Percentiles rank a stretch among this genome's conserved stretches.
phyloP scores from a whole-genome alignment of 1,284 basidiomycete genomes.

The Tausonia pullulans region DNA sequence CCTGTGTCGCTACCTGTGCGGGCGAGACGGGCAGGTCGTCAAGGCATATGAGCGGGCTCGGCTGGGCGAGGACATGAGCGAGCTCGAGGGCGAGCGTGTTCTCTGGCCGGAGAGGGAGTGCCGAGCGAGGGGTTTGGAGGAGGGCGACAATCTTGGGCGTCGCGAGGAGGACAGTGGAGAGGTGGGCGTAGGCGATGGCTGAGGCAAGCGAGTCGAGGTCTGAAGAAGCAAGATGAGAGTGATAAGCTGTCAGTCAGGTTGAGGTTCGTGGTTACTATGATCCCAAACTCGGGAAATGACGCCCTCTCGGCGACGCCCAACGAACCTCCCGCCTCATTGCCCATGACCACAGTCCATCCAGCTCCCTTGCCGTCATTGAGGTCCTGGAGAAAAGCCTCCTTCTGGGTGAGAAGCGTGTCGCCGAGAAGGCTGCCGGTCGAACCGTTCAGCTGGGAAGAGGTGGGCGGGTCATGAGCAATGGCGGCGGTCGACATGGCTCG shows the following conservation, averaged over 20 bases:
- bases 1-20: constrained; percentile 38
- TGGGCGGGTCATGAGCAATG: no score
- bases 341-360: constrained; percentile 74
- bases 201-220: constrained; percentile 81
- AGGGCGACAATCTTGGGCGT: constrained; percentile 52
- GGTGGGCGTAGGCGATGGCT: constrained; percentile 68
- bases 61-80: constrained; percentile 4
- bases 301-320: background rate
- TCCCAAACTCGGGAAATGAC: background rate
- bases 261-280: constrained; percentile 8
- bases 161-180: constrained; percentile 44
- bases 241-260: constrained; percentile 10
- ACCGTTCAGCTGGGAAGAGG: no score
- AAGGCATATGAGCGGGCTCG: constrained; percentile 27
- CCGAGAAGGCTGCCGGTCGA: constrained; percentile 34
- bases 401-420: constrained; percentile 27
- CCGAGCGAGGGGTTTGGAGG: constrained; percentile 54
- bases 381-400: constrained; percentile 41
- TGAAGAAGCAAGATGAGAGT: constrained; percentile 28
- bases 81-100: constrained; percentile 60
- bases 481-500: no score
- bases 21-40: constrained; percentile 30
- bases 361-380: constrained; percentile 36
- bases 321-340: constrained; percentile 84
- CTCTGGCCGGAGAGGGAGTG: constrained; percentile 71